phyloP scores from a whole-genome alignment of 495 filamentous ascomycete species.

The Rhizodiscina lignyota region DNA sequence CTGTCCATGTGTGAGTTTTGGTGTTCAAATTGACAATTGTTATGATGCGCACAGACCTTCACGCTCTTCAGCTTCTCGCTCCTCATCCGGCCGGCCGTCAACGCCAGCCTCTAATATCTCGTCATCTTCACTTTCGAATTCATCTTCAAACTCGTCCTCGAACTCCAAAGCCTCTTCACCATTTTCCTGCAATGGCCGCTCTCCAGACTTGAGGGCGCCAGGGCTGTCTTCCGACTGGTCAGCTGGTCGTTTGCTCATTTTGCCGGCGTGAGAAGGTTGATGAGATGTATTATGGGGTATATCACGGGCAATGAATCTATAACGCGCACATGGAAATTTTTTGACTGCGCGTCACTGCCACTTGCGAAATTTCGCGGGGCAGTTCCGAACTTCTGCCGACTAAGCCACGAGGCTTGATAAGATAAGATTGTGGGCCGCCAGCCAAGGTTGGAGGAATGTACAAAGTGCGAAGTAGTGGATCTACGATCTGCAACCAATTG shows the following conservation, averaged over 20 bases:
- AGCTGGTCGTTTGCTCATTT: slow-evolving; percentile 27
- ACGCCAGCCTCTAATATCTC: slow-evolving; percentile 90
- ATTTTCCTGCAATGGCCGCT: slow-evolving; percentile 18
- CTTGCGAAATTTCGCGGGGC: too few relatives aligned
- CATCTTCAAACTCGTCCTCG: slow-evolving; percentile 92
- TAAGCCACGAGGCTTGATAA: too few relatives aligned
- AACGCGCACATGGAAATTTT: too few relatives aligned
- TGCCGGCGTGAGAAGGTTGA: too few relatives aligned
- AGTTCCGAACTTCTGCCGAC: too few relatives aligned
- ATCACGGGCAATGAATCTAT: too few relatives aligned
- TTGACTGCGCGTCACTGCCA: too few relatives aligned
- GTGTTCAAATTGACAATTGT: neutral
- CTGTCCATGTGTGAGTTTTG: slow-evolving; percentile 26
- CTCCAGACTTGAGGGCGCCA: slow-evolving; percentile 24
- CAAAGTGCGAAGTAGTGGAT: too few relatives aligned
- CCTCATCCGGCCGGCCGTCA: slow-evolving; percentile 81
- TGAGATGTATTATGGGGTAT: too few relatives aligned
- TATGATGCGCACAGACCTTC: slow-evolving; percentile 12
- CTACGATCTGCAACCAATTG: too few relatives aligned
- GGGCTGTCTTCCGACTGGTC: slow-evolving; percentile 21
- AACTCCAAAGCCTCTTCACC: slow-evolving; percentile 62
- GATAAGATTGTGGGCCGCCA: too few relatives aligned
- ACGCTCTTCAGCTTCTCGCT: slow-evolving; percentile 72
- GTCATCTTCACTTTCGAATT: slow-evolving; percentile 92
- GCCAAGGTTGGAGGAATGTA: too few relatives aligned